phyloP scores from a whole-genome alignment of 179 eudicot species.

The Actinidia chinensis region DNA sequence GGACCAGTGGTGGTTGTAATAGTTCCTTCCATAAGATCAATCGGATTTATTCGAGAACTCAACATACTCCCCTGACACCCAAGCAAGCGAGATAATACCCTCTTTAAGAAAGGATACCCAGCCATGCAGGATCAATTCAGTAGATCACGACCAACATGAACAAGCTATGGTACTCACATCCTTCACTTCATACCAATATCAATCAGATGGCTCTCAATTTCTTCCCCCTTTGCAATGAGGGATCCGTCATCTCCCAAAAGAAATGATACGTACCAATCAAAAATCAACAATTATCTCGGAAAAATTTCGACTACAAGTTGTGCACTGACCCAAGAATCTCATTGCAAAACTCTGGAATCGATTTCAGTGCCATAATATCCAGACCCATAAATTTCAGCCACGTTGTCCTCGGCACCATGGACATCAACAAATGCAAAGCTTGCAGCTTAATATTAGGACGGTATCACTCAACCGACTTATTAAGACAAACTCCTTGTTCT shows the following conservation, averaged over 20 bases:
- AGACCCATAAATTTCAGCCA: conserved; percentile 67
- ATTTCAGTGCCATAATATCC: conserved; percentile 75
- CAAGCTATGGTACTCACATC: conserved; percentile 85
- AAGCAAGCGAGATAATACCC: conserved; percentile 74
- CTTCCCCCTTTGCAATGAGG: conserved; percentile 79
- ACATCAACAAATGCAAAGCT: conserved; percentile 73
- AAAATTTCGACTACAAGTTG: conserved; percentile 61
- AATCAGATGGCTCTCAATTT: conserved; percentile 76
- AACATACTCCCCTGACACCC: conserved; percentile 86
- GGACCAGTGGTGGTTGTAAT: conserved; percentile 82
- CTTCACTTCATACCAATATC: conserved; percentile 94
- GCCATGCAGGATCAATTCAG: conserved; percentile 93
- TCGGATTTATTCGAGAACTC: conserved; percentile 72
- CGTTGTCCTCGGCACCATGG: conserved; percentile 87
- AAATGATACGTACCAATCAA: conserved; percentile 85
- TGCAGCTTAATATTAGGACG: conserved; percentile 71
- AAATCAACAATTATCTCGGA: conserved; percentile 78
- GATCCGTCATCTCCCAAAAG: conserved; percentile 88
- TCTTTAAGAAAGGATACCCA: conserved; percentile 76
- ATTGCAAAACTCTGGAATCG: conserved; percentile 85
- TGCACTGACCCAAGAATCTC: conserved; percentile 72
- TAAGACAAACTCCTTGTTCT: conserved; percentile 80
- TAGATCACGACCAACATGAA: conserved; percentile 65
- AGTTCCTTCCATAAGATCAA: conserved; percentile 80
- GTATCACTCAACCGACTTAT: conserved; percentile 74